Evolutionary conservation across 2,329 filamentous ascomycete genomes (phyloP), one percentile per base, ranked within the genome.

Genomic region (Herpotrichia juniperi): DNA sequence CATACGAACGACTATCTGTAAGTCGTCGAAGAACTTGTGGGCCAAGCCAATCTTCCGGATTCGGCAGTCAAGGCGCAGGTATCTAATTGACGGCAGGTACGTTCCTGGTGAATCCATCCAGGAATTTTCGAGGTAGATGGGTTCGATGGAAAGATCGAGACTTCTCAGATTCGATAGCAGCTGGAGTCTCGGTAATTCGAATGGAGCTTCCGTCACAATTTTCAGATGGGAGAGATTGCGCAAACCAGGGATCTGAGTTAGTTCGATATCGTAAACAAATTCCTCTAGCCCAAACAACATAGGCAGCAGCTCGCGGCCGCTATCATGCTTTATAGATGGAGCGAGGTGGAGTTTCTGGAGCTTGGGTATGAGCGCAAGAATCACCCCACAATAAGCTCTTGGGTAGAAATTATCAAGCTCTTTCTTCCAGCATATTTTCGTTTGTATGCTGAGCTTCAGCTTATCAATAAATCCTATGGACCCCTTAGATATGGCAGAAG

Each of bases 231-330:
- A 22, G 7, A 40, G 37, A n/a, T 14, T 40, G 10, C 14, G 37
- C 37, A 40, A n/a, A 12, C 37, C 37, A 40, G 37, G 37, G 9
- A 40, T 40, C n/a, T 40, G 37, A n/a, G 37, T 21, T 4, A 40
- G 37, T 14, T 40, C 37, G 3, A 24, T 16, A 14, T 12, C 37
- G n/a, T 14, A 21, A 25, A 24, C 37, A 24, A 17, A 24, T 22
- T 4, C n/a, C 7, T 40, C 37, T 7, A 16, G 14, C 8, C 37
- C 37, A 25, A 40, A 40, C 19, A 40, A n/a, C n/a, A 40, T n/a
- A 14, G 37, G 37, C 14, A 40, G 37, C 4, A 40, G 37, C 21
- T 24, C 37, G 11, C 19, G 37, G 37, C 37, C 37, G 12, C 37
- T 40, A 12, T 40, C 37, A 21, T 40, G 37, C 16, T 24, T 40